Evolutionary conservation across 2,329 filamentous ascomycete species (phyloP).

Genomic region (Botryotinia convoluta): DNA sequence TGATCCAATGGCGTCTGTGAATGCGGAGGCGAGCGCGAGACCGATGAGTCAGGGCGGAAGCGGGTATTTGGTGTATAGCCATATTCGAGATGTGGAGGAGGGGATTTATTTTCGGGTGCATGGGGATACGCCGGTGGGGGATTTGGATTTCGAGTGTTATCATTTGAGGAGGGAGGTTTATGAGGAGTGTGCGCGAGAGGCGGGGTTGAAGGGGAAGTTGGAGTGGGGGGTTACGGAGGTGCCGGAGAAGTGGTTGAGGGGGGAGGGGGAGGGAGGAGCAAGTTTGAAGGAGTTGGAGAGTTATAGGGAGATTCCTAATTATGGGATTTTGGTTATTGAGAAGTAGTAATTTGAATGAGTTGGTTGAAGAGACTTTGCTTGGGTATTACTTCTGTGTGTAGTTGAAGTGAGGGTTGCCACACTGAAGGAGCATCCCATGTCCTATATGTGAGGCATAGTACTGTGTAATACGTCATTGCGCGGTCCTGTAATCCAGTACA

Average conservation of each 20-base stretch:
- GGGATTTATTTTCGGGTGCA: conserved; percentile 27
- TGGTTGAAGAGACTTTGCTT: not conserved
- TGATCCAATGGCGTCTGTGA: conserved; percentile 28
- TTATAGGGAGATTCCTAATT: conserved; percentile 30
- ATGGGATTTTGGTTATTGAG: conserved; percentile 32
- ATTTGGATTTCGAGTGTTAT: conserved; percentile 34
- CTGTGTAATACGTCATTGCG: not conserved
- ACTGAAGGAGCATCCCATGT: not conserved
- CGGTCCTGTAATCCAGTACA: not conserved
- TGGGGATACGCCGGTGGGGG: conserved; percentile 26
- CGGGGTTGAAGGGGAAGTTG: conserved; percentile 33
- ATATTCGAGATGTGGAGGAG: conserved; percentile 29
- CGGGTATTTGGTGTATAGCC: conserved; percentile 25
- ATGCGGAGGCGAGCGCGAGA: conserved; percentile 25
- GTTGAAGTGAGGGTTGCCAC: not conserved
- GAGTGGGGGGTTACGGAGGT: conserved; percentile 33
- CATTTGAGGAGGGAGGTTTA: conserved; percentile 36
- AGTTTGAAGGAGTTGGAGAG: conserved; percentile 32
- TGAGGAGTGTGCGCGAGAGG: conserved; percentile 35
- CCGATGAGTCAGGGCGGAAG: conserved; percentile 23
- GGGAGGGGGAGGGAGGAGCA: conserved; percentile 29
- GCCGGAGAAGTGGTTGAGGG: conserved; percentile 29
- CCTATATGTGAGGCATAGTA: not conserved
- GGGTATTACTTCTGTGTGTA: too few species aligned
- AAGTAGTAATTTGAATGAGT: conserved; percentile 23